Conservation (phyloP, 345 rosid genomes). For the Pugionium cornutum region DNA sequence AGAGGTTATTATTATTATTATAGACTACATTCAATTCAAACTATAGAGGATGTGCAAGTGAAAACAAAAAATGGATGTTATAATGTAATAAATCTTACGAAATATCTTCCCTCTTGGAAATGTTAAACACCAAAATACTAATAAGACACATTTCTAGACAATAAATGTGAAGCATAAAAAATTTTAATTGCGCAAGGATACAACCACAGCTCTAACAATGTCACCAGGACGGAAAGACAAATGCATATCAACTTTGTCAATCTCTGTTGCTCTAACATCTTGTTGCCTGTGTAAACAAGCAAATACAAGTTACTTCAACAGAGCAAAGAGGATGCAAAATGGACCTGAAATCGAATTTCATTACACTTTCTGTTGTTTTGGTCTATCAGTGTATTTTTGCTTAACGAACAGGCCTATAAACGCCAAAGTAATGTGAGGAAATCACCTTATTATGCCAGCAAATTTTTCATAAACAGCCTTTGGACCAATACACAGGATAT, state of each 20-base stretch:
- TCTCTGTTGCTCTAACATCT: constrained; percentile 92
- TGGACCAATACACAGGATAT: constrained; percentile 83
- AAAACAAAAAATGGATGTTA: not conserved
- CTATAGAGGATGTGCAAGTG: not conserved
- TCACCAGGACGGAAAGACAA: constrained; percentile 80
- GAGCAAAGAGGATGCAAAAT: no score
- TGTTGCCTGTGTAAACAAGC: constrained; percentile 59
- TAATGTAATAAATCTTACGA: constrained; percentile 2
- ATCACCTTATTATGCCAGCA: constrained; percentile 74
- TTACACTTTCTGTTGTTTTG: not conserved
- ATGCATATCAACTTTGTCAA: constrained; percentile 92
- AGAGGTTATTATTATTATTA: not conserved
- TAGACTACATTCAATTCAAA: not conserved
- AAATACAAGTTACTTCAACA: constrained; percentile 13
- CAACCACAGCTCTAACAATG: constrained; percentile 82
- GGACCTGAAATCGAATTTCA: not conserved
- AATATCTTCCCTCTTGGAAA: not conserved
- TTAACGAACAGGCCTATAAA: not conserved
- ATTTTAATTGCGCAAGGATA: constrained; percentile 51
- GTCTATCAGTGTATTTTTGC: not conserved
- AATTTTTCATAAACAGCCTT: constrained; percentile 82
- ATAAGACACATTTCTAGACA: not conserved
- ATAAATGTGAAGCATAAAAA: not conserved
- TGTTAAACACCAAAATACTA: not conserved
- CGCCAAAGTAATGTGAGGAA: no score